A percentile compares a stretch with the other conserved stretches of the same genome.
Evolutionary conservation across 495 filamentous ascomycete species (phyloP).

Genomic region (Talaromyces ruber): DNA sequence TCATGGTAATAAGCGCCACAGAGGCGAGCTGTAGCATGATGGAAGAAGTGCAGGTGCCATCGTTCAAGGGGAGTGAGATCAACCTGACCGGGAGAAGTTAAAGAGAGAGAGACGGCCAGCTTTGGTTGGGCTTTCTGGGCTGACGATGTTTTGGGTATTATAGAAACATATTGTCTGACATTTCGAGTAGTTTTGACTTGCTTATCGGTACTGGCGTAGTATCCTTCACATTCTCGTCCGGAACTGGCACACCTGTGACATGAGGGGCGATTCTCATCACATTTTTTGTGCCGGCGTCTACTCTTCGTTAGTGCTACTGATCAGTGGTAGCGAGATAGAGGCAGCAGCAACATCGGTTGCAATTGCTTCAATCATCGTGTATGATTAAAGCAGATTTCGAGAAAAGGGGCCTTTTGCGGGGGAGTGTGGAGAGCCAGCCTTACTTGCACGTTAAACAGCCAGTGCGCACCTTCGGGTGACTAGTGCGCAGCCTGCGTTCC

Average conservation of each 20-base stretch:
- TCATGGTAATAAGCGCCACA: not conserved
- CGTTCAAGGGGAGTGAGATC: not conserved
- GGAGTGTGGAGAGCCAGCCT: not conserved
- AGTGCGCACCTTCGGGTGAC: not conserved
- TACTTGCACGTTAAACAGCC: not conserved
- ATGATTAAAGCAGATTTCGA: too few species aligned
- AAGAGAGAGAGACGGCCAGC: not conserved
- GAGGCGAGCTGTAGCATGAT: not conserved
- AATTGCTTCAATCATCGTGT: too few species aligned
- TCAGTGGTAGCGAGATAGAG: not conserved
- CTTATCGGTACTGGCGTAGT: not conserved
- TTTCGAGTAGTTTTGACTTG: not conserved
- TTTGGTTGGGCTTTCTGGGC: not conserved
- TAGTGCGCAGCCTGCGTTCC: not conserved
- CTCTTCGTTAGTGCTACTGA: not conserved
- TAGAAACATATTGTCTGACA: not conserved
- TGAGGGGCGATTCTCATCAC: conserved; percentile 49
- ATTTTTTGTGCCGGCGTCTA: conserved; percentile 53
- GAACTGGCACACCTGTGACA: conserved; percentile 42
- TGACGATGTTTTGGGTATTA: not conserved
- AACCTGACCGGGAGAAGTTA: not conserved
- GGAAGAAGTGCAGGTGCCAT: not conserved
- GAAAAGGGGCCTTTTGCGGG: too few species aligned
- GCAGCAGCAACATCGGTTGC: not conserved
- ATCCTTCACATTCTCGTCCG: conserved; percentile 31